phyloP scores from a whole-genome alignment of 257 asterid genomes.

The Solanum ossicruentum region DNA sequence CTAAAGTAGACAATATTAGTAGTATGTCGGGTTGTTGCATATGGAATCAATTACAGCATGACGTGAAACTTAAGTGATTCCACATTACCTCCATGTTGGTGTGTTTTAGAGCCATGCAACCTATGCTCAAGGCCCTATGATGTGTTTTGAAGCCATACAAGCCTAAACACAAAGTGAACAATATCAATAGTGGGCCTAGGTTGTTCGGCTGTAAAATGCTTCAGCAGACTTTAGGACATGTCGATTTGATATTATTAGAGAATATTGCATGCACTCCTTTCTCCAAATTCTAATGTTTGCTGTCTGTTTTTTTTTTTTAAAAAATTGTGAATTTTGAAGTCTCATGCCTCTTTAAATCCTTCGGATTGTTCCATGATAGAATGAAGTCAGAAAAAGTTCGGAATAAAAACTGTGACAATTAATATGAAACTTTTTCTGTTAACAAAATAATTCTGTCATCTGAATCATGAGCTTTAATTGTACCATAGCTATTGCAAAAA shows the following conservation, averaged over 20 bases:
- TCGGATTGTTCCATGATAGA: background rate
- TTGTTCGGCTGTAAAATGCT: background rate
- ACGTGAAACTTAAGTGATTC: background rate
- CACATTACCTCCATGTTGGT: background rate
- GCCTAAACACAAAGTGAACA: background rate
- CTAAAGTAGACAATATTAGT: background rate
- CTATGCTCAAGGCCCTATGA: background rate
- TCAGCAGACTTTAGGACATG: background rate
- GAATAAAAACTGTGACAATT: background rate
- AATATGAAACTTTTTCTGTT: background rate
- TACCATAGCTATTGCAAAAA: background rate
- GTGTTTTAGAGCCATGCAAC: background rate
- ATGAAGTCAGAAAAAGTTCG: background rate
- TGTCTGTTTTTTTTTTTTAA: too few species aligned
- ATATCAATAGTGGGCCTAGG: background rate
- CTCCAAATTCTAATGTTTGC: background rate
- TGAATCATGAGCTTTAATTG: background rate
- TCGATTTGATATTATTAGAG: background rate
- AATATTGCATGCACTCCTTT: background rate
- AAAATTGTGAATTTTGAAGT: background rate
- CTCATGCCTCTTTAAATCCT: background rate
- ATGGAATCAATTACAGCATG: background rate
- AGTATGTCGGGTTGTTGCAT: background rate
- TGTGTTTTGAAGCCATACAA: background rate
- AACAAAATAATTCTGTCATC: background rate